These are phyloP conservation scores for Globisporangium irregulare DNA, from an alignment of 352 stramenopile species.

Conservation along the genomic window DNA sequence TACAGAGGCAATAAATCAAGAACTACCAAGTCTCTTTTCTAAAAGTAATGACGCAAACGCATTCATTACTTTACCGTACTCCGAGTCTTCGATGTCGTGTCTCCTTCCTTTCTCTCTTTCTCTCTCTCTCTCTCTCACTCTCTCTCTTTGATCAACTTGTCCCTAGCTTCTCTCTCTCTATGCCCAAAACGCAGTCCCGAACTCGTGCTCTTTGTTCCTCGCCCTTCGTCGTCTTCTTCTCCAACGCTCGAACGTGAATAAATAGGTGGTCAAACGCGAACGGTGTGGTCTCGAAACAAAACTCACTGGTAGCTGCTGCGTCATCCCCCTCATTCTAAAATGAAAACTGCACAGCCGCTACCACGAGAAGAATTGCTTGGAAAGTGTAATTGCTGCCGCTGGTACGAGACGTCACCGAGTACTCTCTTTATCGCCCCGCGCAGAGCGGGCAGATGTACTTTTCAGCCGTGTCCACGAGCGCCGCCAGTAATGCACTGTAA, in stretches of 20 bases:
- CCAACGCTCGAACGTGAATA: conserved; percentile 12
- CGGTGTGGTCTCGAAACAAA: background rate
- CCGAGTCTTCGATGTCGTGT: background rate
- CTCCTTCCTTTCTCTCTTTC: background rate
- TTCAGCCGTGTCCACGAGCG: conserved; percentile 64
- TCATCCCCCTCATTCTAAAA: background rate
- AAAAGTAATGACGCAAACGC: conserved; percentile 5
- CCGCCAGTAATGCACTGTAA: conserved; percentile 44
- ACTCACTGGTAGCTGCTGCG: background rate
- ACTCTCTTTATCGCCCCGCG: conserved; percentile 30
- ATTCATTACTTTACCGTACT: conserved; percentile 1
- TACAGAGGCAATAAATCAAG: background rate
- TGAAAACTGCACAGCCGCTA: background rate
- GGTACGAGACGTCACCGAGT: background rate
- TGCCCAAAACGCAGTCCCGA: conserved; percentile 3
- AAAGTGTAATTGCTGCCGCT: background rate
- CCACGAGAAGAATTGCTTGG: background rate
- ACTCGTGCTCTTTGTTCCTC: background rate
- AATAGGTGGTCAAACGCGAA: conserved; percentile 13
- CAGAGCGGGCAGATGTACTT: conserved; percentile 88
- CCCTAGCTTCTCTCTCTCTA: background rate
- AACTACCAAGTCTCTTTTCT: background rate
- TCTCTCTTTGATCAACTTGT: background rate
- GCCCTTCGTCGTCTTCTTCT: background rate
- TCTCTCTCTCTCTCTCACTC: background rate